phyloP scores from a whole-genome alignment of 345 rosid species.

The Dipteronia sinensis region DNA sequence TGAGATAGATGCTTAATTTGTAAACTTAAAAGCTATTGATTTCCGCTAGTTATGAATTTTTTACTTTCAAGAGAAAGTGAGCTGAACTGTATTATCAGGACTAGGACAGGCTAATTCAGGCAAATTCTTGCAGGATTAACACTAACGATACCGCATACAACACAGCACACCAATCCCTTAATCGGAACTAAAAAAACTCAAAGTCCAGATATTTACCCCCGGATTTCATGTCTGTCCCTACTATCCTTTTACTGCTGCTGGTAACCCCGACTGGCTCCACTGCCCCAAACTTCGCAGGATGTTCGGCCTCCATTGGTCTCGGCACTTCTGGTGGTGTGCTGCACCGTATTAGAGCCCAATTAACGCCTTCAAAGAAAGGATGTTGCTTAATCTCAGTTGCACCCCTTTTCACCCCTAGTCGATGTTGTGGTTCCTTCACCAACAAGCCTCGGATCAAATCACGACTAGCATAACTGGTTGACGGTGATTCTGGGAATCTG shows the following conservation, averaged over 20 bases:
- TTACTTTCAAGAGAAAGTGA: not conserved
- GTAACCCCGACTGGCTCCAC: slow-evolving; percentile 70
- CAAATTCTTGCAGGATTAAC: slow-evolving; percentile 25
- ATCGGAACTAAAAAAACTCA: slow-evolving; percentile 72
- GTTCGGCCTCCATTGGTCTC: slow-evolving; percentile 68
- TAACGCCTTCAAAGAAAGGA: slow-evolving; percentile 94
- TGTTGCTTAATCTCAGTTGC: slow-evolving; percentile 99
- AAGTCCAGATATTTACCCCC: slow-evolving; percentile 96
- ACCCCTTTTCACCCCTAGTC: slow-evolving; percentile 93
- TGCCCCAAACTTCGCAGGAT: slow-evolving; percentile 58
- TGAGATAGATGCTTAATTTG: not conserved
- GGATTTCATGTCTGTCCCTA: slow-evolving; percentile 66
- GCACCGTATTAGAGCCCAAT: slow-evolving; percentile 97
- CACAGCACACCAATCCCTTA: slow-evolving; percentile 28
- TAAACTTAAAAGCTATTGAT: slow-evolving; percentile 16
- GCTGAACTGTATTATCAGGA: slow-evolving; percentile 15
- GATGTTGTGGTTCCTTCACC: slow-evolving; percentile 90
- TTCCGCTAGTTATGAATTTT: slow-evolving; percentile 4
- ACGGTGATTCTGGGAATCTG: slow-evolving; percentile 84
- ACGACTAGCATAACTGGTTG: slow-evolving; percentile 83
- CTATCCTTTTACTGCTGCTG: slow-evolving; percentile 69
- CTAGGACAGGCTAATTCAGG: slow-evolving; percentile 7
- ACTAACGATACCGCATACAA: slow-evolving; percentile 25
- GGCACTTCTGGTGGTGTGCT: slow-evolving; percentile 98
- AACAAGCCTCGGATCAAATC: slow-evolving; percentile 82